Evolutionary conservation across 805 yeast genomes (phyloP).

Genomic region (Starmerella cellae): DNA sequence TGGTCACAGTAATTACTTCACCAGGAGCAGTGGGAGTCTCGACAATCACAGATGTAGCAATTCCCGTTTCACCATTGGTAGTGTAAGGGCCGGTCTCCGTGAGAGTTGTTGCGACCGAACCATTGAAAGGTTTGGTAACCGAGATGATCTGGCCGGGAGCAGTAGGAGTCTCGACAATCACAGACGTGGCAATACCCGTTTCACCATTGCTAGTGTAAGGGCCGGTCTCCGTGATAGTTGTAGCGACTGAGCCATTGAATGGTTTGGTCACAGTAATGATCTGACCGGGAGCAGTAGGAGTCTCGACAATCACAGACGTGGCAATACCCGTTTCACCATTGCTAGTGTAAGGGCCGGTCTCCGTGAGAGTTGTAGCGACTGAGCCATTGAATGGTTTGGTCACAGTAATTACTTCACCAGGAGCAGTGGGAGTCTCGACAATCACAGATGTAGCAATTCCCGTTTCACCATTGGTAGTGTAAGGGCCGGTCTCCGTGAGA

Average conservation of each 20-base stretch:
- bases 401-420: not conserved
- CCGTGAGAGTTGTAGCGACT: not conserved
- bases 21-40: conserved; percentile 1
- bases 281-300: conserved; percentile 1
- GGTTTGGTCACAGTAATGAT: not conserved
- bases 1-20: not conserved
- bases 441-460: conserved; percentile 1
- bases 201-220: not conserved
- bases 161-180: conserved; percentile 4
- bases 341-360: conserved; percentile 2
- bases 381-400: not conserved
- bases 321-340: not conserved
- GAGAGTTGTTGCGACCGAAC: not conserved
- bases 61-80: conserved; percentile 1
- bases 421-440: conserved; percentile 2
- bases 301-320: conserved; percentile 1
- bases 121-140: not conserved
- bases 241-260: not conserved
- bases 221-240: conserved; percentile 1
- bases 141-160: conserved; percentile 1
- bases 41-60: not conserved
- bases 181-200: conserved; percentile 1
- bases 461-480: conserved; percentile 2
- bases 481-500: conserved; percentile 1
- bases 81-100: conserved; percentile 6